Evolutionary conservation across 331 rosid genomes (phyloP), one percentile per base, ranked within the genome.

Genomic region (Rosa hybrid): DNA sequence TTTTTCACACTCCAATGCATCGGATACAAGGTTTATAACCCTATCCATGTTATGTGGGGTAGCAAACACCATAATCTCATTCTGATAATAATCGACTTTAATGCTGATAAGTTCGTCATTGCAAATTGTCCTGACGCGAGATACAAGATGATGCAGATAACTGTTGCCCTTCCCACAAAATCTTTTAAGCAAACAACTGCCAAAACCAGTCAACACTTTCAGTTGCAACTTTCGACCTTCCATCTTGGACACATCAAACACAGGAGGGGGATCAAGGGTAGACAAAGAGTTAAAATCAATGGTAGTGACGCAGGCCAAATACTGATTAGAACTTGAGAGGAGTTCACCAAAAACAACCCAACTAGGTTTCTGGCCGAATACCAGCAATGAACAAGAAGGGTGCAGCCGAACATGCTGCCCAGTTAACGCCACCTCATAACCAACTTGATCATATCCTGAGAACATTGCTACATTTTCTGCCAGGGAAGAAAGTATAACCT

Each of bases 331-430:
- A 64, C 83, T 62, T 25, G 99, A 93, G 53, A 96, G 90, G 54
- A 96, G 68, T 83, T 96, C 97, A 54, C 92, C 81, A 27, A 96
- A 96, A 72, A 96, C 99, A 38, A 96, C 97, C 98, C 99, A 96
- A 78, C 82, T 68, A 20, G 99, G 99, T 88, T 85, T 89, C 86
- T 93, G 88, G 77, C 90, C 85, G 79, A 90, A 96, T 45, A 93
- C 85, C 53, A 80, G 92, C 85, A 96, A 89, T 25, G 99, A 96
- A 86, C 94, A 89, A 23, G 99, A 89, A 49, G 99, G 99, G 83
- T 96, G 99, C 8, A 96, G 91, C 81, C 87, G 94, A 82, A 90
- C 89, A 76, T 82, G 93, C 34, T 88, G 81, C 46, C 98, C 97
- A 44, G 89, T 91, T 77, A 86, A 69, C 44, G 98, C 98, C 78